Evolutionary conservation across 345 rosid genomes (phyloP), one percentile per base, ranked within the genome.

Genomic region (Citrus maxima): DNA sequence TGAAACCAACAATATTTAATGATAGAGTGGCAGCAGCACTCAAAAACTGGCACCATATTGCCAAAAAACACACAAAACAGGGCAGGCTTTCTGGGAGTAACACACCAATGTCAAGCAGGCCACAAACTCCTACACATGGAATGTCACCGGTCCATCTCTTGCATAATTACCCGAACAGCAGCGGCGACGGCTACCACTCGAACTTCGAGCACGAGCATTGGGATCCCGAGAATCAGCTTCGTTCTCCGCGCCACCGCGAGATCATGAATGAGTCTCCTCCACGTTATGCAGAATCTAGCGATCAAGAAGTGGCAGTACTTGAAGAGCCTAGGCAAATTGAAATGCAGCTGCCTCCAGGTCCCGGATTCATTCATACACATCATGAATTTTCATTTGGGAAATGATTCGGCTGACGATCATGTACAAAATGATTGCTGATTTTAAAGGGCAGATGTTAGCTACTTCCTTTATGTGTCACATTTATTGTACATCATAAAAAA

Each of bases 1-100:
- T 96, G 98, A 96, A 90, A 81, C 92, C 97, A 37, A 87, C 97
- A 9, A 84, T 96, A 54, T 96, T 96, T 77, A 88, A 94, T 27
- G 95, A 94, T 22, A 81, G 80, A 77, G 94, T 94, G 49, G 95
- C 95, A 7, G 78, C 90, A 5, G 98, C 97, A 18, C 82, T 96
- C 1, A 91, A 87, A 82, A 88, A 80, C 71, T 93, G 99, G 99
- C 97, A 89, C 84, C 88, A 75, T 4, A 63, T 84, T 2, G 97
- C 99, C 0, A 92, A 85, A 83, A 90, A 79, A 74, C 83, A 89
- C 72, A 80, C 87, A 1, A 94, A 84, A 83, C 94, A 88, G 27
- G 62, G 91, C 87, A 84, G 24, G 51, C 87, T 85, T 37, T 89
- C 97, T 0, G 87, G 58, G 42, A 70, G 86, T 10, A 83, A 73